Conservation (phyloP, 805 yeast genomes). For the Kockiozyma suomiensis region DNA sequence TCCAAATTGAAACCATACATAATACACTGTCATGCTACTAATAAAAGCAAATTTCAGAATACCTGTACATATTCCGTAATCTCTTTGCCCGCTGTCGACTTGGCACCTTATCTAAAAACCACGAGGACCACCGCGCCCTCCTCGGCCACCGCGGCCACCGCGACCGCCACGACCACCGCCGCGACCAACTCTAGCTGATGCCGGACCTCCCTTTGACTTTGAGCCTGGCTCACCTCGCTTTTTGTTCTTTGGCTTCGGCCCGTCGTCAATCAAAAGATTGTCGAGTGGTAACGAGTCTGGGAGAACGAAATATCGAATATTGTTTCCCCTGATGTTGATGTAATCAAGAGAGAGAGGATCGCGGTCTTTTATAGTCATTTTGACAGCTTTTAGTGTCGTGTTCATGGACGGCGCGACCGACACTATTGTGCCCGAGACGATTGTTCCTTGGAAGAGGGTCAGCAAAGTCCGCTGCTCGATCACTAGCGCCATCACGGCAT, state of each 20-base stretch:
- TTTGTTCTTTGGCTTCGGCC: constrained; percentile 45
- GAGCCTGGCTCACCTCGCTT: constrained; percentile 36
- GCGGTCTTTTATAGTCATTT: constrained; percentile 70
- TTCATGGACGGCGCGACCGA: constrained; percentile 92
- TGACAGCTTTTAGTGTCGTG: constrained; percentile 75
- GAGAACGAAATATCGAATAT: constrained; percentile 75
- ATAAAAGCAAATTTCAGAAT: background rate
- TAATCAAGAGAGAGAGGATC: constrained; percentile 72
- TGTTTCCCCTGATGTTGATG: constrained; percentile 86
- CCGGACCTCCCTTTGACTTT: constrained; percentile 33
- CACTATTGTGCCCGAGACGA: constrained; percentile 79
- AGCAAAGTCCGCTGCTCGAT: background rate
- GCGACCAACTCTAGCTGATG: constrained; percentile 35
- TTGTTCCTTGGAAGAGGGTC: constrained; percentile 47
- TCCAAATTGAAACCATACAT: background rate
- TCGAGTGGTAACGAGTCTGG: constrained; percentile 83
- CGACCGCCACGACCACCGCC: constrained; percentile 37
- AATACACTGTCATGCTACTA: constrained; percentile 1
- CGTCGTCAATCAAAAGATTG: constrained; percentile 48
- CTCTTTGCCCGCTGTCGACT: background rate
- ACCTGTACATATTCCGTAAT: background rate
- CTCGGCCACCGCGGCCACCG: constrained; percentile 38
- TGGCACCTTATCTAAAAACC: constrained; percentile 25
- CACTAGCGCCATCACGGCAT: background rate
- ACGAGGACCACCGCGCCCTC: constrained; percentile 37